A percentile compares a stretch with the other conserved stretches of the same genome.
phyloP scores from a whole-genome alignment of 257 asterid genomes.

The Cynanchum wilfordii region DNA sequence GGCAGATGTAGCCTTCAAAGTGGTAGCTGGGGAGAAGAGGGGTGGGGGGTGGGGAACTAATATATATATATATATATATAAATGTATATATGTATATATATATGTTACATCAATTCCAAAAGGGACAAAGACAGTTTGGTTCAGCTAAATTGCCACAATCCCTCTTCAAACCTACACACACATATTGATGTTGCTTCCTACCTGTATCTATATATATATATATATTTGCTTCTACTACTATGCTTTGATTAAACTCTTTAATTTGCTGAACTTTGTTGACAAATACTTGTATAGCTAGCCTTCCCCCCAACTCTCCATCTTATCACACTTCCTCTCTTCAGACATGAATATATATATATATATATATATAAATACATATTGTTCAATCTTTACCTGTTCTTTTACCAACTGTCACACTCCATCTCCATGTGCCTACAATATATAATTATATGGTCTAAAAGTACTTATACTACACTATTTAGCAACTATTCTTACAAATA shows the following conservation, averaged over 20 bases:
- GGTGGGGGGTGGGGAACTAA: too few species aligned
- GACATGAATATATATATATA: too few species aligned
- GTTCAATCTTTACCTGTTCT: too few species aligned
- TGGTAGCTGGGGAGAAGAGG: neutral
- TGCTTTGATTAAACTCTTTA: conserved; percentile 12
- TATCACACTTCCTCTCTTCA: neutral
- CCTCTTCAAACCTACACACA: neutral
- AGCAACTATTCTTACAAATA: too few species aligned
- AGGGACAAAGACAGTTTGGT: conserved; percentile 16
- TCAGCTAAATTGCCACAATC: conserved; percentile 12
- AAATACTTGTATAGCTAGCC: neutral
- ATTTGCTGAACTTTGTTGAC: conserved; percentile 14
- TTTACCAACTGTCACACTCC: too few species aligned
- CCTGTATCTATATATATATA: neutral
- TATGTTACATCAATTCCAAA: conserved; percentile 14
- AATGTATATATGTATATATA: too few species aligned
- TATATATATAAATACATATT: too few species aligned
- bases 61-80: too few species aligned
- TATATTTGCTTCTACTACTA: neutral
- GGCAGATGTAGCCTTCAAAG: neutral
- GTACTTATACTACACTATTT: too few species aligned
- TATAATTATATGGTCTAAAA: too few species aligned
- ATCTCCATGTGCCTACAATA: too few species aligned
- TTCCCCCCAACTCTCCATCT: neutral
- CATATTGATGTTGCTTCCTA: conserved; percentile 15